These are phyloP conservation scores for Fusarium penzigii DNA, from an alignment of 2,329 filamentous ascomycete genomes.

Conservation along the genomic window DNA sequence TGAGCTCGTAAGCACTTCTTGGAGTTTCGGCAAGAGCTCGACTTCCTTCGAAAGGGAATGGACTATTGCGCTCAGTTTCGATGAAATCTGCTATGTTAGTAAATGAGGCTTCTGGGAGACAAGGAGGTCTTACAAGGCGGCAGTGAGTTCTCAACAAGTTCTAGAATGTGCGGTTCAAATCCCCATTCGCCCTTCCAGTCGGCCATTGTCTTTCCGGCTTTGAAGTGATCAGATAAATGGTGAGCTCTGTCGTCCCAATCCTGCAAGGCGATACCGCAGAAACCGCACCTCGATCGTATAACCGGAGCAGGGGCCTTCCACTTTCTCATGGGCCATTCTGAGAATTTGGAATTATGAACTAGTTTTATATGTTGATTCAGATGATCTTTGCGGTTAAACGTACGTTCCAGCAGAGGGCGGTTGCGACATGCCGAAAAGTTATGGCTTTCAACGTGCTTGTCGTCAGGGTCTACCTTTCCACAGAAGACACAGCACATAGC, in stretches of 20 bases:
- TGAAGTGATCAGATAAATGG: constrained; percentile 45
- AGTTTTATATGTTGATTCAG: constrained; percentile 43
- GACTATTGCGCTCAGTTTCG: constrained; percentile 22
- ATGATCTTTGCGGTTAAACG: constrained; percentile 46
- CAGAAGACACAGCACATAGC: constrained; percentile 40
- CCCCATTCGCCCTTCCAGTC: constrained; percentile 47
- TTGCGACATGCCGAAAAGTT: constrained; percentile 50
- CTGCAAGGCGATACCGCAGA: constrained; percentile 38
- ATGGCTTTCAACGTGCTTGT: constrained; percentile 37
- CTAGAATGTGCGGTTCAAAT: constrained; percentile 39
- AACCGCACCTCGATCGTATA: constrained; percentile 42
- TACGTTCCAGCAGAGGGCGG: constrained; percentile 45
- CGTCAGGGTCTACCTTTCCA: constrained; percentile 32
- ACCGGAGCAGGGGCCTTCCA: constrained; percentile 40
- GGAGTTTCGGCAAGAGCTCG: constrained; percentile 20
- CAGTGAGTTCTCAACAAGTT: constrained; percentile 43
- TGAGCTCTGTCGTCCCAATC: constrained; percentile 38
- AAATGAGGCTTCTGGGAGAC: rapidly evolving
- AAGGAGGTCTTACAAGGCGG: constrained; percentile 35
- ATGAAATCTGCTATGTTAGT: constrained; percentile 20
- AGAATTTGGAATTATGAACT: constrained; percentile 43
- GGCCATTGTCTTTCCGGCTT: constrained; percentile 41
- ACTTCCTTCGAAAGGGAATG: constrained; percentile 21
- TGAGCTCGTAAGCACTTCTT: constrained; percentile 20
- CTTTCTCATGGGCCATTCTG: constrained; percentile 27